These are phyloP conservation scores for Dactylellina sp. DNA, from an alignment of 2,329 filamentous ascomycete species.

Conservation along the genomic window DNA sequence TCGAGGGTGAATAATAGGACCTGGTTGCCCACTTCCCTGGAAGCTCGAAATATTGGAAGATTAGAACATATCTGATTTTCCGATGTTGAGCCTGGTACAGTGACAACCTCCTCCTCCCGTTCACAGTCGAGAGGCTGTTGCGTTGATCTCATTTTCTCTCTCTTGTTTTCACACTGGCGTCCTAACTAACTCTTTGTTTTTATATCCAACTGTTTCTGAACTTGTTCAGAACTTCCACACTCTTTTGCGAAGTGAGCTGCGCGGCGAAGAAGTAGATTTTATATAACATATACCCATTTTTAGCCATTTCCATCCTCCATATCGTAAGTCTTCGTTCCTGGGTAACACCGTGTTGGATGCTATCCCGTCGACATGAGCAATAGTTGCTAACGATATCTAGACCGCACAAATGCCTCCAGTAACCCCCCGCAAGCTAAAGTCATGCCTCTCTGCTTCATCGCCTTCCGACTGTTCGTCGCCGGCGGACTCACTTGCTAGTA, in stretches of 20 bases:
- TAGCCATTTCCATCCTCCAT: conserved; percentile 4
- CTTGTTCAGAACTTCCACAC: conserved; percentile 57
- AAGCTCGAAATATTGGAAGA: conserved; percentile 29
- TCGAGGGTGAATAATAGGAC: conserved; percentile 49
- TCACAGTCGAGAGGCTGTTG: conserved; percentile 54
- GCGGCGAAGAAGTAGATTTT: conserved; percentile 21
- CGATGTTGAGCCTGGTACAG: conserved; percentile 49
- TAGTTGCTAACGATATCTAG: neutral
- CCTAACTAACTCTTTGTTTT: conserved; percentile 38
- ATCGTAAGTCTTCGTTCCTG: conserved; percentile 31
- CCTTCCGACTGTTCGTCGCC: conserved; percentile 56
- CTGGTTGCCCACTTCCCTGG: conserved; percentile 37
- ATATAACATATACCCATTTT: conserved; percentile 13
- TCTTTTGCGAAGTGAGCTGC: conserved; percentile 52
- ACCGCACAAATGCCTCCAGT: conserved; percentile 48
- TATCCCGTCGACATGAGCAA: neutral
- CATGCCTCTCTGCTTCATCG: conserved; percentile 53
- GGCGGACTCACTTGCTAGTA: conserved; percentile 45
- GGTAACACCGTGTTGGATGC: conserved; percentile 1
- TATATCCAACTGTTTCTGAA: conserved; percentile 57
- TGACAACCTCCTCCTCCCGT: conserved; percentile 39
- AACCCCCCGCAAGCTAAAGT: conserved; percentile 53
- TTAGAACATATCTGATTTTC: conserved; percentile 45
- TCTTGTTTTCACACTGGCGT: conserved; percentile 46
- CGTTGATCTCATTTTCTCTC: conserved; percentile 49